A percentile compares a stretch with the other conserved stretches of the same genome.
Conservation (phyloP, 129 eudicot genomes). For the Artemisia argyi region DNA sequence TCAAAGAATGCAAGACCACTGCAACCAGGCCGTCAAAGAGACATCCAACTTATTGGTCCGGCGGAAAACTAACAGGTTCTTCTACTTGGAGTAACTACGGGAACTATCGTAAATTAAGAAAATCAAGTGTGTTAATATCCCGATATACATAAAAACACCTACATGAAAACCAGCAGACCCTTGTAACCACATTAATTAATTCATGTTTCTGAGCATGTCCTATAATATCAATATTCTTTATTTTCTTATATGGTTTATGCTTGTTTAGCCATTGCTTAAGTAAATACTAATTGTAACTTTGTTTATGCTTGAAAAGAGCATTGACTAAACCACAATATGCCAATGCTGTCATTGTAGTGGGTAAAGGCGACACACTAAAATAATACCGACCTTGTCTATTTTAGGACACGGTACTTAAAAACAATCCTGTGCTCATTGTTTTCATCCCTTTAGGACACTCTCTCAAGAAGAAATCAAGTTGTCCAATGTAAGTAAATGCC, state of each 20-base stretch:
- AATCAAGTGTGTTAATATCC: background rate
- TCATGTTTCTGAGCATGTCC: background rate
- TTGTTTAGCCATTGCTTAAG: no score
- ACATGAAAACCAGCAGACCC: background rate
- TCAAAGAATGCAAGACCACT: conserved; percentile 71
- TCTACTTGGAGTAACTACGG: no score
- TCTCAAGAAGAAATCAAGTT: conserved; percentile 75
- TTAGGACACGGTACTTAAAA: conserved; percentile 59
- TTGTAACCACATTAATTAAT: background rate
- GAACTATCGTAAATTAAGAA: background rate
- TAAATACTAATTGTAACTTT: no score
- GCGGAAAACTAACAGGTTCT: background rate
- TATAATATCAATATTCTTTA: background rate
- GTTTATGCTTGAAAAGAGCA: no score
- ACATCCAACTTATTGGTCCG: conserved; percentile 44
- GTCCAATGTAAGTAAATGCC: conserved; percentile 83
- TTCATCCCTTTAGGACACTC: conserved; percentile 95
- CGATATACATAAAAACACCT: background rate
- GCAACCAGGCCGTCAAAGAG: conserved; percentile 53
- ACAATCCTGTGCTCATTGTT: conserved; percentile 79
- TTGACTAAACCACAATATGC: no score
- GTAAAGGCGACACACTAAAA: no score
- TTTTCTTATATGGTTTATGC: no score
- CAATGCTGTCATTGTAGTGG: no score
- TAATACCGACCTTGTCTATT: no score